These are phyloP conservation scores for Dothideomycetidae sp. DNA, from an alignment of 2,329 filamentous ascomycete genomes.

Conservation along the genomic window DNA sequence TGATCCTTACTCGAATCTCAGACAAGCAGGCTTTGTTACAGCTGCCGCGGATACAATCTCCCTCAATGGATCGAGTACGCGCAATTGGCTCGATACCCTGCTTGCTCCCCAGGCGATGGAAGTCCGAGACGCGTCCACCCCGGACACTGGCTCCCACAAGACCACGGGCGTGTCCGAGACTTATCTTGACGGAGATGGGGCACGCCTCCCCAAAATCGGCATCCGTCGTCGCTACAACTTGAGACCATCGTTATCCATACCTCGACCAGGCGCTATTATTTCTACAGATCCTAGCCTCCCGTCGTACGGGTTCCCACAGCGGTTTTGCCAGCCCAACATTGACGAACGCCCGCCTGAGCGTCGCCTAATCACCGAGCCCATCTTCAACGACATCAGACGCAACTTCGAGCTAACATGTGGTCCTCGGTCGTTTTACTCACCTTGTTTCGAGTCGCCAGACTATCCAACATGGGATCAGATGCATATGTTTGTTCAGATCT, in stretches of 20 bases:
- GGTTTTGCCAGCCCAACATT: conserved; percentile 7
- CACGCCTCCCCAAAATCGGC: conserved; percentile 13
- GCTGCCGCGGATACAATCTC: conserved; percentile 4
- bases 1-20: conserved; percentile 8
- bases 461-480: conserved; percentile 16
- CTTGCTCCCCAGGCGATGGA: conserved; percentile 5
- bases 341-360: conserved; percentile 5
- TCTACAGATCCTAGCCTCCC: not conserved
- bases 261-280: not conserved
- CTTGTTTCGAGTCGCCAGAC: conserved; percentile 13
- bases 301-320: conserved; percentile 9
- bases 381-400: conserved; percentile 12
- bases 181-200: conserved; percentile 18
- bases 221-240: conserved; percentile 7
- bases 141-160: conserved; percentile 5
- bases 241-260: conserved; percentile 3
- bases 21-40: conserved; percentile 7
- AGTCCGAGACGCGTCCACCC: conserved; percentile 4
- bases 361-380: conserved; percentile 8
- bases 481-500: conserved; percentile 17
- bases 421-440: conserved; percentile 8
- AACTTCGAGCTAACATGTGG: conserved; percentile 11
- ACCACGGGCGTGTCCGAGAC: conserved; percentile 12
- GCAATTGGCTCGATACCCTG: conserved; percentile 9
- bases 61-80: conserved; percentile 6